Base-by-base conservation (phyloP, 2,329 filamentous ascomycete species). In the Exophiala sideris region DNA sequence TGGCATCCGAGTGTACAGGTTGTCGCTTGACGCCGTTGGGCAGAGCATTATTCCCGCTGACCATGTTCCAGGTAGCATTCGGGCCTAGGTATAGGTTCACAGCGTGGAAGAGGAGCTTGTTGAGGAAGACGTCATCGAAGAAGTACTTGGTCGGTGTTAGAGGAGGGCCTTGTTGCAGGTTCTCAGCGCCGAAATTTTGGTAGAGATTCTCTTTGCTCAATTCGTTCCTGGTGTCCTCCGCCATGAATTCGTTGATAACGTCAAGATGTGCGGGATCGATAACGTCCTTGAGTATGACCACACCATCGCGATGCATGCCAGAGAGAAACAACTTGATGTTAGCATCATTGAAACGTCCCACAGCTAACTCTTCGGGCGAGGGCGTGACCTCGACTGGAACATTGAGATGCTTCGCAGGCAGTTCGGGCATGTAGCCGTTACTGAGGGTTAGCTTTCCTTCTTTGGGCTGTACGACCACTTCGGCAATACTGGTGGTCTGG, bases 1-100 rank as follows among this genome's bases (percentile, higher is more conserved):
- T 59, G 5, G 71, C 58, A 51, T 76, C 73, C 3, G 68, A 66
- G 57, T 74, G 72, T 5, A 70, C 68, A 0, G 72, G 70, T 56
- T 75, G 73, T 2, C 71, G 66, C 46, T 74, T 62, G 10, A 68
- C 11, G 57, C 62, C 20, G 56, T 69, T 67, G 33, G 64, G 64
- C 56, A 73, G 67, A 0, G 70, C 71, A 1, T 70, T 73, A 53
- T 74, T 74, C 9, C 65, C 62, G 44, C 65, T 69, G 50, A 68
- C 66, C 57, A 71, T 73, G 39, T 41, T 41, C 39, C 39, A 41
- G 5, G 14, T 41, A 10, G 39, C 39, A 21, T 41, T 41, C 1
- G 39, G 14, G n/a, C 39, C 39, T 10, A 41, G 68, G 1, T 59
- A 71, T 0, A 69, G 67, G 56, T 72, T 74, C 24, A 40, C 65